Base-by-base conservation (phyloP, 2,329 filamentous ascomycete genomes). In the Atkinsonella texensis region DNA sequence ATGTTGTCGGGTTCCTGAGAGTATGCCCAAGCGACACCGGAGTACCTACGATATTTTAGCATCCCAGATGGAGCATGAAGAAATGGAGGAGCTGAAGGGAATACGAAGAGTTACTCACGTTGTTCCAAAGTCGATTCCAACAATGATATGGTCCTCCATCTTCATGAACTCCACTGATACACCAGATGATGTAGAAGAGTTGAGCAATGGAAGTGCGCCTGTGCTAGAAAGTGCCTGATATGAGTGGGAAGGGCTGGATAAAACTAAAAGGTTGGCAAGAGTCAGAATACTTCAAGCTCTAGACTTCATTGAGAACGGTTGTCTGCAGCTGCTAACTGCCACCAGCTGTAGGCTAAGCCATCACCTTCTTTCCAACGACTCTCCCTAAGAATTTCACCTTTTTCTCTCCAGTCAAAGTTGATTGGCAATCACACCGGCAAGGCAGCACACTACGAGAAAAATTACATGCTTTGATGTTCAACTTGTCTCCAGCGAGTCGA, bases 1-100 rank as follows among this genome's bases (percentile, higher is more conserved):
- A 67, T 63, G 0, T 61, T 53, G 0, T 64, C 56, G 0, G 63
- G 60, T 0, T 63, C 54, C 1, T 57, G 49, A 0, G 62, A 65
- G 20, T 59, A 63, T 0, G 68, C 66, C 61, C 65, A 75, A 0
- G 71, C 66, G 0, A 72, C 58, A 0, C 71, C 71, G 0, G 71
- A 73, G 48, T 60, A 68, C 0, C 68, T 70, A 31, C 3, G 35
- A 38, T 3, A 38, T 9, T 12, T 38, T 5, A 38, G 11, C 11
- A 38, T 12, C 35, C 5, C 12, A 13, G 4, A 38, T 28, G 7
- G 12, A 4, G 15, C 35, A 4, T 3, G 15, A 38, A 4, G 10
- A 12, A 6, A 12, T 4, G 15, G 9, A 38, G 11, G 35, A 12
- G 6, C 35, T 38, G 9, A 38, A 38, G 15, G 15, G 7, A 38